Evolutionary conservation across 495 filamentous ascomycete genomes (phyloP).

Genomic region (Astrocystis sublimbata): DNA sequence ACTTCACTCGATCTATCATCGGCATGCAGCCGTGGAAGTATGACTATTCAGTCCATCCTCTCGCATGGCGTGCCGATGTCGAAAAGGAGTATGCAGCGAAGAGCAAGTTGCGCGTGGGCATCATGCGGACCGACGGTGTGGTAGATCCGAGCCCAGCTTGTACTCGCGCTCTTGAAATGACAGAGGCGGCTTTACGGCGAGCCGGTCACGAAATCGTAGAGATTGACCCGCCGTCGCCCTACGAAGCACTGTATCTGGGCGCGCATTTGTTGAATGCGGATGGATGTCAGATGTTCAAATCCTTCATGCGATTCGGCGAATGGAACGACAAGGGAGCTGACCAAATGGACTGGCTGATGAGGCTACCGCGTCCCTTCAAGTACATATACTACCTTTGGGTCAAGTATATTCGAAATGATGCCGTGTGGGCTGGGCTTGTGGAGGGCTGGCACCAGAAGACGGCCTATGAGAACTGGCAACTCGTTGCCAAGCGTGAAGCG

Average conservation of each 20-base stretch:
- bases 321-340: conserved; percentile 76
- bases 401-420: conserved; percentile 75
- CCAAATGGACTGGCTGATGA: conserved; percentile 70
- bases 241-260: conserved; percentile 75
- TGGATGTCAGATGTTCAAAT: conserved; percentile 77
- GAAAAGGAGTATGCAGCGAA: conserved; percentile 59
- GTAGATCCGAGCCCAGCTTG: conserved; percentile 88
- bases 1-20: conserved; percentile 79
- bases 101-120: conserved; percentile 68
- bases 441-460: conserved; percentile 68
- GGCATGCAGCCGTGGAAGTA: conserved; percentile 91
- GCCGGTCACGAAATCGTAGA: conserved; percentile 79
- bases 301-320: conserved; percentile 76
- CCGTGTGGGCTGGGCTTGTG: conserved; percentile 76
- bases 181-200: conserved; percentile 63
- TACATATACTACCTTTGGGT: conserved; percentile 89
- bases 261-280: conserved; percentile 87
- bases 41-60: conserved; percentile 81
- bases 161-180: conserved; percentile 68
- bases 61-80: conserved; percentile 70
- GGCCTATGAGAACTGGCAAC: conserved; percentile 76
- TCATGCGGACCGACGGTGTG: conserved; percentile 81
- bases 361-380: conserved; percentile 72
- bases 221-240: conserved; percentile 64
- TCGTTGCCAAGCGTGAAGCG: conserved; percentile 72